Evolutionary conservation across 441 rosid species (phyloP).

Genomic region (Sinapis alba): DNA sequence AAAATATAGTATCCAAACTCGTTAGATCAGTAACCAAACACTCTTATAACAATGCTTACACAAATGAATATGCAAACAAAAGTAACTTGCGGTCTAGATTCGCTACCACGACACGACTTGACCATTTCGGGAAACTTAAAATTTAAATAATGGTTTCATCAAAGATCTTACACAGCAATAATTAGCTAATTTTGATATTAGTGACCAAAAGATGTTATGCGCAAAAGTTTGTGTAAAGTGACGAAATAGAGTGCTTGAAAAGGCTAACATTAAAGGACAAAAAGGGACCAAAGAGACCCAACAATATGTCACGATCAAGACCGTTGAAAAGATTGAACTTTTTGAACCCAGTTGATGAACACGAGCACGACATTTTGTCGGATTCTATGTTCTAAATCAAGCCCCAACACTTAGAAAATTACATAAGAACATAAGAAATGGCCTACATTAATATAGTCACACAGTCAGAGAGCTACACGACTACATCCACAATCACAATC

Average conservation of each 20-base stretch:
- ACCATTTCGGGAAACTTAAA: conserved; percentile 13
- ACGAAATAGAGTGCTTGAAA: neutral
- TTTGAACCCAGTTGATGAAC: conserved; percentile 9
- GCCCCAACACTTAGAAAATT: conserved; percentile 1
- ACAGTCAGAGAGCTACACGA: conserved; percentile 14
- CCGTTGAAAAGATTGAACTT: conserved; percentile 28
- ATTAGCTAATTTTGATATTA: neutral
- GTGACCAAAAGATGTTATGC: conserved; percentile 9
- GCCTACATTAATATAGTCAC: conserved; percentile 19
- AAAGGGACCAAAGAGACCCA: conserved; percentile 31
- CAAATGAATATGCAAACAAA: conserved; percentile 19
- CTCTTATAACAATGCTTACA: neutral
- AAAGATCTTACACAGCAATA: conserved; percentile 28
- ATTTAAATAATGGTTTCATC: neutral
- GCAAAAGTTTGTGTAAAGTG: conserved; percentile 2
- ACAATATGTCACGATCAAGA: conserved; percentile 32
- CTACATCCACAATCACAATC: conserved; percentile 19
- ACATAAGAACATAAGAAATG: conserved; percentile 26
- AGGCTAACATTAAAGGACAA: conserved; percentile 6
- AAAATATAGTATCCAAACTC: conserved; percentile 14
- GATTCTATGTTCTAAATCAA: conserved; percentile 17
- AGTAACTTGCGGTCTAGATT: conserved; percentile 20
- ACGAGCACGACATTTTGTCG: conserved; percentile 24
- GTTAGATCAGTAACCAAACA: too few relatives aligned
- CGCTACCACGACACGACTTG: conserved; percentile 33